Evolutionary conservation across 148 eudicot genomes (phyloP), one percentile per base, ranked within the genome.

Genomic region (Selenicereus undatus): DNA sequence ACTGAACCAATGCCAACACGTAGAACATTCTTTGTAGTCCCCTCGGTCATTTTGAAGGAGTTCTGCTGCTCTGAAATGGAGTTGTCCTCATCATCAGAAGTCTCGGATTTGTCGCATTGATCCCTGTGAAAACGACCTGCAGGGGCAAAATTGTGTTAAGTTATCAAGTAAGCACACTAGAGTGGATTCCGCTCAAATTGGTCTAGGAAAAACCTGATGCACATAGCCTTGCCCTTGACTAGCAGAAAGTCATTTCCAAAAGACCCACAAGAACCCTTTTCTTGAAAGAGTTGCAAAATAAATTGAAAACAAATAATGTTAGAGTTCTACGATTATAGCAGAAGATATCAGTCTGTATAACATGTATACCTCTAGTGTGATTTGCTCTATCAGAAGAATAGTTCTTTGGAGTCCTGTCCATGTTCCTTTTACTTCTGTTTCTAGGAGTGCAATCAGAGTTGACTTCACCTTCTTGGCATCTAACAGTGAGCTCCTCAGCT

Each of bases 41-140:
- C 14, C 29, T 48, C 30, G 22, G 20, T 22, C 18, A 43, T 39
- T 45, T 73, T 16, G 16, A 45, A 11, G 52, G 26, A 43, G 51
- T 8, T 16, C 60, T 75, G 65, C 32, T 75, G 42, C 24, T 74
- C 51, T 11, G 78, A 75, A 45, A 26, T 50, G 29, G 64, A 79
- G 58, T 45, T 22, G 42, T 80, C 75, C 27, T 79, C 62, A 16
- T 80, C 82, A 50, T 76, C 75, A 51, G 68, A 81, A 35, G 75
- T 52, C 68, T 66, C 39, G 69, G 78, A 35, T 54, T 56, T 30
- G 24, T 68, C 69, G 20, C 17, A 27, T 18, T 81, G 74, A 66
- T 81, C 79, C 18, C 5, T 32, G 22, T 24, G 39, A n/a, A 2
- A 51, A 68, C 27, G 24, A 32, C 35, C 83, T 81, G 20, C 69